phyloP scores from a whole-genome alignment of 108 stramenopile species.

The Pelagomonas calceolata region DNA sequence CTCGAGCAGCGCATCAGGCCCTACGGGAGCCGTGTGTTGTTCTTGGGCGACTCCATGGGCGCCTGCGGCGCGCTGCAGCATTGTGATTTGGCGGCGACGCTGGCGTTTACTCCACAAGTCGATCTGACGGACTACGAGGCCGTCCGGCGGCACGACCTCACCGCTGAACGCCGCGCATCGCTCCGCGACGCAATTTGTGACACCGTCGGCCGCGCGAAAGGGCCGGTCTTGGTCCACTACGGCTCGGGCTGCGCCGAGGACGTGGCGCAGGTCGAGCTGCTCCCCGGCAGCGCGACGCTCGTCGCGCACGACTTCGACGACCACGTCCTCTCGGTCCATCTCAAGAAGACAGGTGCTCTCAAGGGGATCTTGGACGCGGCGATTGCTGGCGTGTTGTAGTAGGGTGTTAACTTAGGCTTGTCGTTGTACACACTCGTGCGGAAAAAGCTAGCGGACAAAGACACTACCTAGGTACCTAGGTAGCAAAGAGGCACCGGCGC shows the following conservation, averaged over 20 bases:
- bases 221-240: background rate
- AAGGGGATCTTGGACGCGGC: background rate
- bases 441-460: no score
- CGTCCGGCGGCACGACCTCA: background rate
- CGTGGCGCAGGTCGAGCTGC: background rate
- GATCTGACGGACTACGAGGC: background rate
- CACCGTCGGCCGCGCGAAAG: background rate
- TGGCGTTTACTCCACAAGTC: background rate
- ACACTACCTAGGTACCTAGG: no score
- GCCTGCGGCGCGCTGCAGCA: background rate
- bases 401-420: no score
- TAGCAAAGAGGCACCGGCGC: no score
- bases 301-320: conserved; percentile 7
- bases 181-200: background rate
- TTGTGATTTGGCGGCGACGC: background rate
- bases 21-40: background rate
- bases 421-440: no score
- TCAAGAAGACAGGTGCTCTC: background rate
- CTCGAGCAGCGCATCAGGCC: background rate
- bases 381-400: no score
- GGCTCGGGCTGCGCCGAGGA: background rate
- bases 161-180: background rate
- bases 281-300: background rate
- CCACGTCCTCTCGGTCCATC: background rate
- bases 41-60: conserved; percentile 3